Conservation (phyloP, 805 yeast genomes). For the Lipomyces anomalus region DNA sequence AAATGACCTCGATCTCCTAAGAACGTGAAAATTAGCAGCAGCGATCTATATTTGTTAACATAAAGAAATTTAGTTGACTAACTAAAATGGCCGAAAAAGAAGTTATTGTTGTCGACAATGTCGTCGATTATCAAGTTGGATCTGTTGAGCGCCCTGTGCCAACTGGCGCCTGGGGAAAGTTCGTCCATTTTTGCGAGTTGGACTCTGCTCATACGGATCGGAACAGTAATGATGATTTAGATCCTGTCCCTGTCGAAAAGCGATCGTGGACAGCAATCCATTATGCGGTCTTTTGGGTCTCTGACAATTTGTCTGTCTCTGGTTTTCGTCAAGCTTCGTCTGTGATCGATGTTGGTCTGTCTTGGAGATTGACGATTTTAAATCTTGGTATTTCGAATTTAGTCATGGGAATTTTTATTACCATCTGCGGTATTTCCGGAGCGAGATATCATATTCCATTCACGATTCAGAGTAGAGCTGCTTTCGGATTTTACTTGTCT, state of each 20-base stretch:
- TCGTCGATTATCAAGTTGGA: no score
- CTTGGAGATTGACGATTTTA: slow-evolving; percentile 11
- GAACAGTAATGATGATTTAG: slow-evolving; percentile 6
- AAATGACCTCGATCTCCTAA: no score
- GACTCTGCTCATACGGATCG: no score
- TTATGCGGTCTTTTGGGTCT: no score
- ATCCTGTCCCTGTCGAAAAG: neutral
- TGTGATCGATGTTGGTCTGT: slow-evolving; percentile 14
- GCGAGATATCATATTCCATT: slow-evolving; percentile 50
- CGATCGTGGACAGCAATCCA: slow-evolving; percentile 7
- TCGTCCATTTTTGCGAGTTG: no score
- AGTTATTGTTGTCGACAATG: no score
- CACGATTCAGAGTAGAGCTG: slow-evolving; percentile 68
- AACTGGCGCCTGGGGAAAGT: no score
- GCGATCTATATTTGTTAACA: no score
- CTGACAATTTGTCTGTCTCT: slow-evolving; percentile 9
- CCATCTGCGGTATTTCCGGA: slow-evolving; percentile 72
- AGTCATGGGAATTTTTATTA: slow-evolving; percentile 62
- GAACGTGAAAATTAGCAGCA: no score
- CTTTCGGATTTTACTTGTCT: slow-evolving; percentile 85
- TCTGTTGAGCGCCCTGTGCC: no score
- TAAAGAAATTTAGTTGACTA: no score
- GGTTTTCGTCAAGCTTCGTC: slow-evolving; percentile 19
- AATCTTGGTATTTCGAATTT: slow-evolving; percentile 20
- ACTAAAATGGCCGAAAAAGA: no score